These are phyloP conservation scores for Acanthamoeba triangularis DNA, from an alignment of 208 protist species.

Conservation along the genomic window DNA sequence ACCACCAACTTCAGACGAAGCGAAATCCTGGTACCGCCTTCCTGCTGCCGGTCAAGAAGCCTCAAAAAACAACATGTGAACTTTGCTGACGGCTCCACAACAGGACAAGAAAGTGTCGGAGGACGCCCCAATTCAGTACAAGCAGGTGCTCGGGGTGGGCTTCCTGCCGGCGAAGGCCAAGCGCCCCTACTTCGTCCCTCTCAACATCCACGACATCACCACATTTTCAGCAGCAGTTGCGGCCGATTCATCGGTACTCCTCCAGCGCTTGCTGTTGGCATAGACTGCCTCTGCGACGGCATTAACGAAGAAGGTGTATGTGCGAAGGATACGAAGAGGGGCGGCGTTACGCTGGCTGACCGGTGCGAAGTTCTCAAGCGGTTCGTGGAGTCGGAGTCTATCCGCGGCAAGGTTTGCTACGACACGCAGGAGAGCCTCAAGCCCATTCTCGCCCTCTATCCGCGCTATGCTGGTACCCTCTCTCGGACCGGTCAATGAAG, in stretches of 20 bases:
- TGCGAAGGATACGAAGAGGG: neutral
- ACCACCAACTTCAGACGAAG: conserved; percentile 55
- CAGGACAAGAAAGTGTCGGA: conserved; percentile 54
- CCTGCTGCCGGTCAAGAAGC: neutral
- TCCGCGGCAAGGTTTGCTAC: conserved; percentile 28
- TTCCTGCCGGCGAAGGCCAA: conserved; percentile 55
- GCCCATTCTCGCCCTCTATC: conserved; percentile 53
- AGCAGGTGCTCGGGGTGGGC: conserved; percentile 41
- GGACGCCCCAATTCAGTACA: conserved; percentile 54
- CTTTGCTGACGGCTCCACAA: neutral
- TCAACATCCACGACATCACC: conserved; percentile 17
- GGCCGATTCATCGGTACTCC: neutral
- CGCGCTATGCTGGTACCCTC: conserved; percentile 16
- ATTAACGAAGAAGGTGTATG: neutral
- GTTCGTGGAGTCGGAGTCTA: conserved; percentile 8
- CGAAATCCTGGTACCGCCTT: neutral
- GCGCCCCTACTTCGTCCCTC: conserved; percentile 3
- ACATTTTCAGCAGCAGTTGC: neutral
- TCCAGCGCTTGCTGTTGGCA: neutral
- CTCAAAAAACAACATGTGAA: neutral
- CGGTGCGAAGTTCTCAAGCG: conserved; percentile 11
- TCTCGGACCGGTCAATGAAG: too few relatives aligned
- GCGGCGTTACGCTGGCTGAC: neutral
- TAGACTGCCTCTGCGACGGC: neutral
- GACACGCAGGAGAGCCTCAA: conserved; percentile 45